phyloP scores from a whole-genome alignment of 768 basidiomycete species.

The Guyanaporus albipodus region DNA sequence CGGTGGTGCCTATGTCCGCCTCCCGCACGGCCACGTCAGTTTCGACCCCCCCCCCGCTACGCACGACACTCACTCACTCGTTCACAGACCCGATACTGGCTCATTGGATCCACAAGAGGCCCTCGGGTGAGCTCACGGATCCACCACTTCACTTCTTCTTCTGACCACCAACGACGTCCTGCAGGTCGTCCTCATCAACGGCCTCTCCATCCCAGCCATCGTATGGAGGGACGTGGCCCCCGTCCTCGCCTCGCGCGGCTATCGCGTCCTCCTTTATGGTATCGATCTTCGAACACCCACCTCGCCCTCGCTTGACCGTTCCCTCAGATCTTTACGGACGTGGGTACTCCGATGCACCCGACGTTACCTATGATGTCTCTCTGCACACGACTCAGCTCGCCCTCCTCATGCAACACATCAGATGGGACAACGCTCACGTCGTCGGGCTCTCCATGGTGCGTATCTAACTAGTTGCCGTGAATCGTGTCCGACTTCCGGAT shows the following conservation, averaged over 20 bases:
- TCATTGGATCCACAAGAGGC: constrained; percentile 67
- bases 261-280: constrained; percentile 78
- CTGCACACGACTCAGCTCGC: constrained; percentile 79
- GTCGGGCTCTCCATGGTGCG: constrained; percentile 74
- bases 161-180: constrained; percentile 1
- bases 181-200: constrained; percentile 74
- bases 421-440: constrained; percentile 63
- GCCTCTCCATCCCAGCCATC: constrained; percentile 71
- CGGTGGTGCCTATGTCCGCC: constrained; percentile 54
- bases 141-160: neutral
- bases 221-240: constrained; percentile 77
- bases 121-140: constrained; percentile 50
- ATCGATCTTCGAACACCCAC: constrained; percentile 2
- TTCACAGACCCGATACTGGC: constrained; percentile 70
- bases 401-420: constrained; percentile 72
- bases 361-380: constrained; percentile 57
- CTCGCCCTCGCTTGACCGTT: constrained; percentile 1
- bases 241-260: constrained; percentile 55
- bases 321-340: constrained; percentile 70
- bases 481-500: constrained; percentile 9
- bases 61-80: neutral
- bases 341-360: constrained; percentile 79
- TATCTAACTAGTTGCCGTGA: neutral
- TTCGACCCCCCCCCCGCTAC: neutral
- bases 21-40: constrained; percentile 64